These are phyloP conservation scores for Chlamydomonas applanata DNA, from an alignment of 139 green algal species.

Conservation along the genomic window DNA sequence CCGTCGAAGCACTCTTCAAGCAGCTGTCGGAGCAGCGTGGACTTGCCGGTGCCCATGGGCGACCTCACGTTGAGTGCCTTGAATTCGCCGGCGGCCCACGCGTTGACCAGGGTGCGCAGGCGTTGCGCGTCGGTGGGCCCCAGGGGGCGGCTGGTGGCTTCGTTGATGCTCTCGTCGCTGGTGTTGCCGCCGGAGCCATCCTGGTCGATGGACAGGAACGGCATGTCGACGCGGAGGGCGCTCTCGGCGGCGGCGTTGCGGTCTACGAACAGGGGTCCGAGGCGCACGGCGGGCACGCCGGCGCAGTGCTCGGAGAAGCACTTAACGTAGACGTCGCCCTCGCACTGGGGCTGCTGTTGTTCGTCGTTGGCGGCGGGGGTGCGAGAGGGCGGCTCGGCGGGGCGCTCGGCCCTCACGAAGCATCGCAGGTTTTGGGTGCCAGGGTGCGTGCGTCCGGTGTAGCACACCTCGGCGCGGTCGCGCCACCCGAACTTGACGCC, in stretches of 20 bases:
- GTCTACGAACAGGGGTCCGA: neutral
- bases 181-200: neutral
- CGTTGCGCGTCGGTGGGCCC: neutral
- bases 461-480: too few relatives aligned
- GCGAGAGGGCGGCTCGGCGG: too few relatives aligned
- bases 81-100: neutral
- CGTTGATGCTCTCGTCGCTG: too few relatives aligned
- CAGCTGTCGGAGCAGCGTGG: neutral
- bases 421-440: too few relatives aligned
- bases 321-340: neutral
- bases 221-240: neutral
- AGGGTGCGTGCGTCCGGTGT: too few relatives aligned
- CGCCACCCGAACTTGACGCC: too few relatives aligned
- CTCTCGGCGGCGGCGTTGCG: neutral
- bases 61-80: neutral
- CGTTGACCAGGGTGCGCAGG: neutral
- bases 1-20: neutral
- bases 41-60: slow-evolving; percentile 7
- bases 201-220: neutral
- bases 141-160: too few relatives aligned
- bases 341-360: too few relatives aligned
- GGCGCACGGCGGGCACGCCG: neutral
- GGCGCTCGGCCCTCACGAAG: too few relatives aligned
- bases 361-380: too few relatives aligned
- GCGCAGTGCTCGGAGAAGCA: slow-evolving; percentile 4